Evolutionary conservation across 345 rosid species (phyloP).

Genomic region (Ailanthus altissimus): DNA sequence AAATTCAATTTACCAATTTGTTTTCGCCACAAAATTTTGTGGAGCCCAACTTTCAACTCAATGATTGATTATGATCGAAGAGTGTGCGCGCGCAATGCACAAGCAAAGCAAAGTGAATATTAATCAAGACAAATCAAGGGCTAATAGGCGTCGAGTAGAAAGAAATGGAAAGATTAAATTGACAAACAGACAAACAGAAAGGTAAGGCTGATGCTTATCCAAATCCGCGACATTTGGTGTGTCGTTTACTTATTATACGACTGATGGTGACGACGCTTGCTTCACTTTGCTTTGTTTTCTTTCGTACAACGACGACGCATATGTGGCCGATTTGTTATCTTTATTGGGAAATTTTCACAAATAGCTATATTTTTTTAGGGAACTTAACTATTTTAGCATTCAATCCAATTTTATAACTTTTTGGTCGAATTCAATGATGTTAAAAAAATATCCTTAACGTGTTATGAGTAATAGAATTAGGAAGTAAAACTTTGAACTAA

Average conservation of each 20-base stretch:
- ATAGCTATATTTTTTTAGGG: no score
- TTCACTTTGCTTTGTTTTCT: neutral
- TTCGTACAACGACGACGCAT: neutral
- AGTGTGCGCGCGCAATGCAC: no score
- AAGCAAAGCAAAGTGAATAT: no score
- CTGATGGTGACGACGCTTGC: neutral
- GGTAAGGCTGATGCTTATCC: conserved; percentile 34
- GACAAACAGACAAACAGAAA: neutral
- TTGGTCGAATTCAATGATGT: no score
- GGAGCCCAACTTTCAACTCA: conserved; percentile 1
- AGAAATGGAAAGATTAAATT: neutral
- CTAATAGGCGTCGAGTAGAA: neutral
- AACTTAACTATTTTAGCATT: no score
- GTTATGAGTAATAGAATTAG: no score
- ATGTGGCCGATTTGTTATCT: neutral
- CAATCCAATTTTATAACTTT: no score
- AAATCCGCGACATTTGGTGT: conserved; percentile 17
- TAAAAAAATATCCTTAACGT: no score
- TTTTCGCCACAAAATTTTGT: neutral
- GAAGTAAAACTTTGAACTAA: no score
- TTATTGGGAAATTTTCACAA: no score
- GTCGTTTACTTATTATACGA: neutral
- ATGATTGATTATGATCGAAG: neutral
- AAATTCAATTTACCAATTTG: neutral
- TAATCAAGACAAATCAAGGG: neutral